These are phyloP conservation scores for Trichoderma endophyticum DNA, from an alignment of 2,329 filamentous ascomycete genomes.

Conservation along the genomic window DNA sequence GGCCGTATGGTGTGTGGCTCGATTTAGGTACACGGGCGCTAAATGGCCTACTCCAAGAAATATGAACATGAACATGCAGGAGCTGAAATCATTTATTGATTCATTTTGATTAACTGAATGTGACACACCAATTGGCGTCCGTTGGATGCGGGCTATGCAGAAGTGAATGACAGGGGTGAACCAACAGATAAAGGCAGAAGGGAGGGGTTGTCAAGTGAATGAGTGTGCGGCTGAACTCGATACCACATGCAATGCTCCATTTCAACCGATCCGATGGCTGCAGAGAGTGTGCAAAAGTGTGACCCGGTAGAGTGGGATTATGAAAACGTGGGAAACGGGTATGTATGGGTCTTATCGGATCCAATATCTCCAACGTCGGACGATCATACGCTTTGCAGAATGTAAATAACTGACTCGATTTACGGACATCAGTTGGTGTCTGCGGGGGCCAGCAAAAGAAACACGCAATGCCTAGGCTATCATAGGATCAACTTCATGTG, in stretches of 20 bases:
- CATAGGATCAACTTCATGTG: background rate
- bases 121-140: background rate
- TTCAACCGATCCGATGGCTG: background rate
- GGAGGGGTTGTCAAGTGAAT: background rate
- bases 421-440: background rate
- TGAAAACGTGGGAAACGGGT: background rate
- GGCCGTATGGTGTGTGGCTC: background rate
- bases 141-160: background rate
- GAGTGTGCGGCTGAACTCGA: background rate
- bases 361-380: background rate
- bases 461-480: background rate
- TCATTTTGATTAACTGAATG: background rate
- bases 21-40: background rate
- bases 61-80: background rate
- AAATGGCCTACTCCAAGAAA: rapidly evolving
- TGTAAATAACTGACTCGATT: background rate
- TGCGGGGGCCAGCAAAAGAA: background rate
- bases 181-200: background rate
- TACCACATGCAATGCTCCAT: background rate
- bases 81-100: background rate
- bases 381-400: background rate
- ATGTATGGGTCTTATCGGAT: background rate
- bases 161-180: background rate
- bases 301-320: background rate
- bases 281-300: background rate